Percentiles rank a stretch among this genome's conserved stretches.
phyloP scores from a whole-genome alignment of 305 asterid species.

The Stenogyne calaminthoides region DNA sequence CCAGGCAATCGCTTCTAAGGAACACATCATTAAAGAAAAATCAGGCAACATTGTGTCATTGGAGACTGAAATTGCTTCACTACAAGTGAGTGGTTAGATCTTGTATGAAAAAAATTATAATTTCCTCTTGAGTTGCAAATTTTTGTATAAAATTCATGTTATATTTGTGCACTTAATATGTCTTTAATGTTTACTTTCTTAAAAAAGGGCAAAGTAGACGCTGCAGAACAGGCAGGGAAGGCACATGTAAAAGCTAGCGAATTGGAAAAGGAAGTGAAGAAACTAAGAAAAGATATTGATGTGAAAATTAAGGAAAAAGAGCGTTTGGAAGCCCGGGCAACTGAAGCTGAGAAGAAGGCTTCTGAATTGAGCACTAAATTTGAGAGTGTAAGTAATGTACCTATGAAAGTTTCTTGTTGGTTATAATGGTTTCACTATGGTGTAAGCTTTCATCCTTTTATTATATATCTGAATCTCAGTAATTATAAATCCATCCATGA shows the following conservation, averaged over 20 bases:
- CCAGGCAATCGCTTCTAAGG: slow-evolving; percentile 59
- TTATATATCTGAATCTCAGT: slow-evolving; percentile 13
- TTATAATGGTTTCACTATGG: slow-evolving; percentile 5
- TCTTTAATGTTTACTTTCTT: slow-evolving; percentile 17
- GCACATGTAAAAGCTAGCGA: slow-evolving; percentile 71
- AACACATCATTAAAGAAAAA: slow-evolving; percentile 64
- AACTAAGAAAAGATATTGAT: slow-evolving; percentile 53
- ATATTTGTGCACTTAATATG: not conserved
- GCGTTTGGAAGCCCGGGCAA: slow-evolving; percentile 48
- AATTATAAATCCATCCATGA: slow-evolving; percentile 7
- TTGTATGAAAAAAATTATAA: not conserved
- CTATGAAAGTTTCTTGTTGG: slow-evolving; percentile 12
- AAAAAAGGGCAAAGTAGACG: slow-evolving; percentile 51
- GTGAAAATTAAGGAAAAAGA: slow-evolving; percentile 52
- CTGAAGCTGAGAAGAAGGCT: slow-evolving; percentile 49
- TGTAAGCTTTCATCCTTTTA: not conserved
- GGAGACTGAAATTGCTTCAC: slow-evolving; percentile 69
- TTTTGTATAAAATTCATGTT: not conserved
- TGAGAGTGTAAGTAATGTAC: slow-evolving; percentile 53
- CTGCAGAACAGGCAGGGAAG: slow-evolving; percentile 63
- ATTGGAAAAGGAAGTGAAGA: slow-evolving; percentile 54
- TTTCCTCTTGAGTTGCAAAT: slow-evolving; percentile 10
- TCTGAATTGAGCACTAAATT: slow-evolving; percentile 48
- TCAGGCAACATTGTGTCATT: slow-evolving; percentile 52
- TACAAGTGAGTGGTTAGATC: slow-evolving; percentile 58